Evolutionary conservation across 2,329 filamentous ascomycete species (phyloP).

Genomic region (Hymenoscyphus linearis): DNA sequence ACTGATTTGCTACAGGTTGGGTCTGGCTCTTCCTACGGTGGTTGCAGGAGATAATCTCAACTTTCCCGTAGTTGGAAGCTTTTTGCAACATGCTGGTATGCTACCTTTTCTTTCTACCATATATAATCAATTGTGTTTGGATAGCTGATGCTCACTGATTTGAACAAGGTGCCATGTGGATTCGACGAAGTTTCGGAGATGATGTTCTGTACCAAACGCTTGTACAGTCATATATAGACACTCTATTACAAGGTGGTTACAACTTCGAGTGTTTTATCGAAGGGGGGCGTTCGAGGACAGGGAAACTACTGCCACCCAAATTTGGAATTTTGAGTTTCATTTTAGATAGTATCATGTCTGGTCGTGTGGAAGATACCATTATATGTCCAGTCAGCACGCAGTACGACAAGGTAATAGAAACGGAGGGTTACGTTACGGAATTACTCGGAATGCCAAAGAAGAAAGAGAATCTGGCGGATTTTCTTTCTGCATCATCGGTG

Average conservation of each 20-base stretch:
- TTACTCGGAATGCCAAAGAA: conserved; percentile 90
- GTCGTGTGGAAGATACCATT: conserved; percentile 82
- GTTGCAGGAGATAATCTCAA: conserved; percentile 96
- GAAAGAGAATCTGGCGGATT: conserved; percentile 87
- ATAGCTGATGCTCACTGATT: conserved; percentile 4
- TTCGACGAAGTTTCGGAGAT: conserved; percentile 85
- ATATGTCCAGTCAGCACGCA: conserved; percentile 96
- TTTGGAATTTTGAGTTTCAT: conserved; percentile 93
- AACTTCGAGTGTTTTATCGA: conserved; percentile 99
- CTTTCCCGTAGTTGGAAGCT: conserved; percentile 81
- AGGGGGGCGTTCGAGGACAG: conserved; percentile 85
- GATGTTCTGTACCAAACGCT: conserved; percentile 85
- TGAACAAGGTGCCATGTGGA: conserved; percentile 76
- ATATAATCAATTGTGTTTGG: too few relatives aligned
- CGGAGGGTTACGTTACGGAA: conserved; percentile 93
- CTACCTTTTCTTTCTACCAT: conserved; percentile 6
- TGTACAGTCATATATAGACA: conserved; percentile 96
- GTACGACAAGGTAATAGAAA: conserved; percentile 98
- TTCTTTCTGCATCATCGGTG: conserved; percentile 80
- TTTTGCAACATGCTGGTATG: conserved; percentile 81
- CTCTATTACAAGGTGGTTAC: conserved; percentile 79
- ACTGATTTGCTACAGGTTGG: conserved; percentile 89
- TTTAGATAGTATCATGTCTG: conserved; percentile 82
- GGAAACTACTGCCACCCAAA: conserved; percentile 88
- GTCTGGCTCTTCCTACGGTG: conserved; percentile 81